Evolutionary conservation across 2,329 filamentous ascomycete species (phyloP).

Genomic region (Trichophyton verrucosum): DNA sequence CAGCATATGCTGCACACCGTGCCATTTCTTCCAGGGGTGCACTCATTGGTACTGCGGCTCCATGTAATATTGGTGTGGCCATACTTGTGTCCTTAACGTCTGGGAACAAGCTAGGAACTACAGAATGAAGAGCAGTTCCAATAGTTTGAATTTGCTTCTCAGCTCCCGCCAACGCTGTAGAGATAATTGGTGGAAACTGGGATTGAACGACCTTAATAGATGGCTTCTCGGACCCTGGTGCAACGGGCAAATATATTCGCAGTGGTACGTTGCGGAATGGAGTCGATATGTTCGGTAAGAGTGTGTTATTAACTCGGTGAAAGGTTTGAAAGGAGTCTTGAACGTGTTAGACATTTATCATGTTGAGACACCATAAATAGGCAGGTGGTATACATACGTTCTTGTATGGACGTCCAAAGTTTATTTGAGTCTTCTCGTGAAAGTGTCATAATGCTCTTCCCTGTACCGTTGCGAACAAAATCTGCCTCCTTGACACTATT

Average conservation of each 20-base stretch:
- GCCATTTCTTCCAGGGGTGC: conserved; percentile 74
- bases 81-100: conserved; percentile 73
- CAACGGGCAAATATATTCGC: conserved; percentile 67
- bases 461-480: conserved; percentile 75
- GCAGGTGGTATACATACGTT: conserved; percentile 40
- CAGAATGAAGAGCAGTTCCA: conserved; percentile 60
- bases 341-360: background rate
- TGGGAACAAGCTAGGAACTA: conserved; percentile 75
- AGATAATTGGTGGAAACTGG: conserved; percentile 46
- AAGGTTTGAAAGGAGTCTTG: conserved; percentile 46
- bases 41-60: conserved; percentile 65
- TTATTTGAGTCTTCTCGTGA: conserved; percentile 72
- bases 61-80: conserved; percentile 75
- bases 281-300: conserved; percentile 55
- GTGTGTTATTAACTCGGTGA: conserved; percentile 60
- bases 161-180: conserved; percentile 8
- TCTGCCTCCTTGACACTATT: conserved; percentile 70
- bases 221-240: conserved; percentile 40
- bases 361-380: background rate
- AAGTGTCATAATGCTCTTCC: conserved; percentile 79
- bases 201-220: conserved; percentile 61
- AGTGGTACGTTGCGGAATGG: conserved; percentile 74
- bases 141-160: conserved; percentile 51
- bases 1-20: conserved; percentile 70
- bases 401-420: conserved; percentile 68